Conservation (phyloP, 202 grass and related monocot genomes). For the Schoenoplectus tabernaemontani region DNA sequence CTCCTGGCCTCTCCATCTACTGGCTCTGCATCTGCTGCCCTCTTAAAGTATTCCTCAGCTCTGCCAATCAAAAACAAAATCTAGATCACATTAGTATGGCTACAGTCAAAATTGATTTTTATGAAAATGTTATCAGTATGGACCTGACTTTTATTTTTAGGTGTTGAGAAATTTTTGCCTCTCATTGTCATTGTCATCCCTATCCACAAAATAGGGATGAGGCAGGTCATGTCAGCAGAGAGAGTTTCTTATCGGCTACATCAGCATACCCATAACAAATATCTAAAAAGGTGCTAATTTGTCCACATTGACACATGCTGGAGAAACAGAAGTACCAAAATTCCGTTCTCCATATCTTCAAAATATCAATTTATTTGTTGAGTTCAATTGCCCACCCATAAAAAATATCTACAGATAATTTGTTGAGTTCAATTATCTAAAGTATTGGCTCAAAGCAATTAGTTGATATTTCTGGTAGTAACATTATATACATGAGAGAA, state of each 20-base stretch:
- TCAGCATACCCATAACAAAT: conserved; percentile 5
- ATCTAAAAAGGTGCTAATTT: conserved; percentile 24
- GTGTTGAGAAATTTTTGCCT: not conserved
- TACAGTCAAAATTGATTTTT: not conserved
- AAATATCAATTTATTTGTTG: not conserved
- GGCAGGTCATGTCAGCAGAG: conserved; percentile 6
- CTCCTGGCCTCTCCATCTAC: conserved; percentile 67
- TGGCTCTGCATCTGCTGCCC: conserved; percentile 45
- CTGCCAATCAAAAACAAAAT: conserved; percentile 22
- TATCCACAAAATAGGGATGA: conserved; percentile 7
- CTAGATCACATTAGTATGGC: not conserved
- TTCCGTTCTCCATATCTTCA: not conserved
- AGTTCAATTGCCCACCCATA: not conserved
- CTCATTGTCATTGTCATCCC: not conserved
- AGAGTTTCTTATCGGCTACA: conserved; percentile 13
- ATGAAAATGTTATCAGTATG: not conserved
- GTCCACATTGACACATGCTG: not conserved
- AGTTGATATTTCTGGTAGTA: not conserved
- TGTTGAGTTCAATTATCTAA: not conserved
- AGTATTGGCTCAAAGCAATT: not conserved
- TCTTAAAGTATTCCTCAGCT: conserved; percentile 70
- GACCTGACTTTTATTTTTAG: not conserved
- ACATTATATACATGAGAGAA: not conserved
- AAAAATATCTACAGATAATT: not conserved
- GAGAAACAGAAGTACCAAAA: not conserved